Evolutionary conservation across 208 protist species (phyloP), one percentile per base, ranked within the genome.

Genomic region (Tritrichomonas foetus): DNA sequence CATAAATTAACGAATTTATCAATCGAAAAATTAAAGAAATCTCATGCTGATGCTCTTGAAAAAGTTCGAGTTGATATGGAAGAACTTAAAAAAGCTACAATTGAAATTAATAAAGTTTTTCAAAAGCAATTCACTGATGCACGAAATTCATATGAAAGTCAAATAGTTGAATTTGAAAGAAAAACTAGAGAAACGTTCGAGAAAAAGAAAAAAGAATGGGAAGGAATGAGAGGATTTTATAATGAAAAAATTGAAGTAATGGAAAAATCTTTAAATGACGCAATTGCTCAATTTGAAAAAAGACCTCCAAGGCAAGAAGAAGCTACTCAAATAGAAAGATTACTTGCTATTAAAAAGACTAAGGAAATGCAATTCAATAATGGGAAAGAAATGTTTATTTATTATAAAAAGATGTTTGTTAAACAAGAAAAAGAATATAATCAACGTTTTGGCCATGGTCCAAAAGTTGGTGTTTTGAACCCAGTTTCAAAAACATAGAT

Each of bases 391-490:
- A 61, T 61, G 53, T 22, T 16, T 61, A 16, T 61, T 61, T 61
- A 61, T 61, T 89, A 89, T 20, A 89, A 36, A 57, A 36, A n/a
- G 20, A 57, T 89, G 8, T 57, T 89, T 3, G 47, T 89, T 8
- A 89, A 49, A 8, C 44, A 89, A 89, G 78, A 89, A 36, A 89
- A 89, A 57, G 78, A 89, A 57, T 89, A 89, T 39, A 89, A 89
- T n/a, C 44, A 89, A 39, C 0, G 78, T 39, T 89, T 89, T 47
- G 78, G 78, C 53, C 53, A 53, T n/a, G 27, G 78, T 33, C 78
- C 78, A 36, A 89, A 57, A 89, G 78, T 89, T 50, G 78, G 78
- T 57, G 47, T n/a, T n/a, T n/a, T n/a, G n/a, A n/a, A n/a, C n/a
- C n/a, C n/a, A n/a, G n/a, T n/a, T n/a, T n/a, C n/a, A n/a, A n/a